Evolutionary conservation across 1,284 basidiomycete genomes (phyloP).

Genomic region (Marasmius tenuissimus): DNA sequence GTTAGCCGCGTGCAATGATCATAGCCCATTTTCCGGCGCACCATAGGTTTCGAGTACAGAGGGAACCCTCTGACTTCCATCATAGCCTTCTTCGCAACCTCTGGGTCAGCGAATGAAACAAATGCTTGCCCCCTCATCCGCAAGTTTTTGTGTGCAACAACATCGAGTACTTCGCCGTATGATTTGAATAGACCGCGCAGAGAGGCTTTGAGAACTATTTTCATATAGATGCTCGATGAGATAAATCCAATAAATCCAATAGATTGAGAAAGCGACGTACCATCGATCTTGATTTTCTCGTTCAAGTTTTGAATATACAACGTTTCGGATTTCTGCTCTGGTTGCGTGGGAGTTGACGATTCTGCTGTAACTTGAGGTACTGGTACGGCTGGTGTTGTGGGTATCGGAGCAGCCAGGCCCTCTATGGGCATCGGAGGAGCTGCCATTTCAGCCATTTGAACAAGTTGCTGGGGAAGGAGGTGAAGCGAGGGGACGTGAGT

Average conservation of each 20-base stretch:
- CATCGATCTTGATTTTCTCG: slow-evolving; percentile 90
- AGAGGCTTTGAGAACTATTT: slow-evolving; percentile 83
- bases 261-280: slow-evolving; percentile 39
- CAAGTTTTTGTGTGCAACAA: slow-evolving; percentile 90
- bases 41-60: slow-evolving; percentile 96
- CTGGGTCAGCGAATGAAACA: slow-evolving; percentile 83
- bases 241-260: neutral
- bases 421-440: neutral
- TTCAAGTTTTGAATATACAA: slow-evolving; percentile 98
- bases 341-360: slow-evolving; percentile 32
- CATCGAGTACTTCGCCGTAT: slow-evolving; percentile 90
- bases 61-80: slow-evolving; percentile 94
- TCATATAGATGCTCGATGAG: slow-evolving; percentile 12
- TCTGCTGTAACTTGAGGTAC: slow-evolving; percentile 24
- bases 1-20: neutral
- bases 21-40: slow-evolving; percentile 33
- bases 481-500: neutral
- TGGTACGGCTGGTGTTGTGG: slow-evolving; percentile 27
- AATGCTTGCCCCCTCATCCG: slow-evolving; percentile 99
- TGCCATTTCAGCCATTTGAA: neutral
- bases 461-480: neutral
- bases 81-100: slow-evolving; percentile 84
- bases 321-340: slow-evolving; percentile 73
- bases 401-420: slow-evolving; percentile 9
- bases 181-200: slow-evolving; percentile 89